Conservation (phyloP, 768 basidiomycete species). For the Boletus patriciae region DNA sequence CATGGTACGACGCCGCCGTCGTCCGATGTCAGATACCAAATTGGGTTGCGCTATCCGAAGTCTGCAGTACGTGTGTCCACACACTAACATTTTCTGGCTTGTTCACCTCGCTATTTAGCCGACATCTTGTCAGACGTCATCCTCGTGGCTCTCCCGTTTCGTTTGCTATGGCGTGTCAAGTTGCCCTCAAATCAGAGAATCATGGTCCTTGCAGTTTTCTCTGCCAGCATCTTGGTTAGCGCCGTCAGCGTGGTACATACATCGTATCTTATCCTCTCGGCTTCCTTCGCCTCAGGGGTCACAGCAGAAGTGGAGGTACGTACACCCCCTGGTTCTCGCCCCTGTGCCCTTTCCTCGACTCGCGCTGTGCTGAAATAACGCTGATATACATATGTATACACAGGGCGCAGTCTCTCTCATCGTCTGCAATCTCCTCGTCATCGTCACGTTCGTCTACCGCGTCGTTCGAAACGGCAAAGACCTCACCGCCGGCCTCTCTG, state of each 20-base stretch:
- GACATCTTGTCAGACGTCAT: slow-evolving; percentile 47
- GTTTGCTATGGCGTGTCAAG: slow-evolving; percentile 44
- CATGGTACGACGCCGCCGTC: slow-evolving; percentile 39
- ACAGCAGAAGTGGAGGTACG: slow-evolving; percentile 47
- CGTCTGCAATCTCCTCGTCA: slow-evolving; percentile 43
- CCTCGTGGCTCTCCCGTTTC: slow-evolving; percentile 46
- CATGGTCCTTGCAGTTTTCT: slow-evolving; percentile 47
- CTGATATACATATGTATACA: background rate
- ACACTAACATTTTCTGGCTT: background rate
- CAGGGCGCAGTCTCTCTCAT: slow-evolving; percentile 41
- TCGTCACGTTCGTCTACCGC: slow-evolving; percentile 38
- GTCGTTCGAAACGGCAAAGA: slow-evolving; percentile 10
- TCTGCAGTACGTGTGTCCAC: slow-evolving; percentile 43
- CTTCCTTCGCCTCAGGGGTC: slow-evolving; percentile 2
- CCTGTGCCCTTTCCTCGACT: background rate
- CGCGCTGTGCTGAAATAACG: background rate
- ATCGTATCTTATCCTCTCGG: slow-evolving; percentile 36
- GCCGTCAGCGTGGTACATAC: slow-evolving; percentile 46
- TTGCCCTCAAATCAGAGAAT: slow-evolving; percentile 43
- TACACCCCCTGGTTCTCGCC: background rate
- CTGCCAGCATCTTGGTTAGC: slow-evolving; percentile 52
- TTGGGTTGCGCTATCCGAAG: slow-evolving; percentile 52
- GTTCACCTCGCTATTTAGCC: slow-evolving; percentile 32
- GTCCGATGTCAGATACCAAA: slow-evolving; percentile 46
- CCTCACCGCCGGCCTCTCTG: slow-evolving; percentile 1